Evolutionary conservation across 2,329 filamentous ascomycete genomes (phyloP).

Genomic region (Sclerotinia subarctica): DNA sequence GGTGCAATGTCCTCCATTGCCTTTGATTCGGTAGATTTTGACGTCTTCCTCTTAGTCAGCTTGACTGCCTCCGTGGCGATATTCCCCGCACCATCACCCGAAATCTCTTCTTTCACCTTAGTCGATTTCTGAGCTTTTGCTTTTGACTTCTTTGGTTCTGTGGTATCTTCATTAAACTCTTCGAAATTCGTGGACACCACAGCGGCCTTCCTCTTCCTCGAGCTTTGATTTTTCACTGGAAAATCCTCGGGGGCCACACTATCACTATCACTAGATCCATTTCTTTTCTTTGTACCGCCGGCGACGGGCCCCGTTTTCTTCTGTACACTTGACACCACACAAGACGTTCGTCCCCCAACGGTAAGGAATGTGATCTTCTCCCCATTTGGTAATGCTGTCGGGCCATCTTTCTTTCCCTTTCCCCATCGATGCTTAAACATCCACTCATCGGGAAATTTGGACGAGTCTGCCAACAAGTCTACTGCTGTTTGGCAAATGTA

Average conservation of each 20-base stretch:
- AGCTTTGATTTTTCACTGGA: background rate
- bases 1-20: constrained; percentile 1
- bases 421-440: constrained; percentile 86
- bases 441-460: constrained; percentile 83
- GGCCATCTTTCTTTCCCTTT: constrained; percentile 73
- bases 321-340: constrained; percentile 79
- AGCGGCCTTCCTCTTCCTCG: constrained; percentile 18
- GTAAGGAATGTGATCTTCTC: constrained; percentile 82
- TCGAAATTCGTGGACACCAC: background rate
- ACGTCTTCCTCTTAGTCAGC: constrained; percentile 19
- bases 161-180: background rate
- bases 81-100: background rate
- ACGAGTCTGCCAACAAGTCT: constrained; percentile 74
- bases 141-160: background rate
- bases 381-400: constrained; percentile 71
- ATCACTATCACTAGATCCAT: constrained; percentile 48
- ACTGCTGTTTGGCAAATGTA: constrained; percentile 79
- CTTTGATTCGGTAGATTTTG: constrained; percentile 17
- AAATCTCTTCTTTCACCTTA: background rate
- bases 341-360: constrained; percentile 88
- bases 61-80: background rate
- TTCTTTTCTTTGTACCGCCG: constrained; percentile 32
- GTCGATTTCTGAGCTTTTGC: background rate
- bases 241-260: constrained; percentile 33
- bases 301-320: constrained; percentile 58